Evolutionary conservation across 805 yeast genomes (phyloP).

Genomic region (Saturnispora silvae): DNA sequence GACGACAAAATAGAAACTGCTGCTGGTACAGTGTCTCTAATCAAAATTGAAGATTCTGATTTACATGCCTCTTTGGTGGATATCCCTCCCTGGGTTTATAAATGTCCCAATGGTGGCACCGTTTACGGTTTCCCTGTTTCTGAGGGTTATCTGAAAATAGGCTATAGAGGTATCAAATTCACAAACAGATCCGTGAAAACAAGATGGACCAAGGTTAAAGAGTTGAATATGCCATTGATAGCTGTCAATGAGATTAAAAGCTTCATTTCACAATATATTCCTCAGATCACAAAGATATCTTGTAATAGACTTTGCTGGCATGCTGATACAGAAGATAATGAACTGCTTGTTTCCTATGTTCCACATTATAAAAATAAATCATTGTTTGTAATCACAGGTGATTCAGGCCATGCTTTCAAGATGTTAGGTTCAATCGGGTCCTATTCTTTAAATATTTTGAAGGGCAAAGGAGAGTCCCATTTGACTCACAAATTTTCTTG

Average conservation of each 20-base stretch:
- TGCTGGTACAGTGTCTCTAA: constrained; percentile 23
- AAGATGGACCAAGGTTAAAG: constrained; percentile 17
- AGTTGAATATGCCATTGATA: constrained; percentile 22
- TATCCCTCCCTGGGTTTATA: constrained; percentile 24
- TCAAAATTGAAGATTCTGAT: constrained; percentile 16
- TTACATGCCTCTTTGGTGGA: constrained; percentile 15
- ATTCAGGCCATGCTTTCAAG: constrained; percentile 31
- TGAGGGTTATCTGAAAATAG: constrained; percentile 22
- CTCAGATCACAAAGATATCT: constrained; percentile 19
- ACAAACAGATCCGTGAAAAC: constrained; percentile 23
- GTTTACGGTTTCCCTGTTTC: constrained; percentile 24
- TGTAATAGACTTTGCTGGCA: constrained; percentile 27
- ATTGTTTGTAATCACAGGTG: constrained; percentile 29
- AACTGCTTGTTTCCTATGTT: constrained; percentile 26
- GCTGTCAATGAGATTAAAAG: constrained; percentile 20
- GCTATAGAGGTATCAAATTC: constrained; percentile 25
- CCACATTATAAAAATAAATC: constrained; percentile 23
- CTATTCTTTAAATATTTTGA: constrained; percentile 15
- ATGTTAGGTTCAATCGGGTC: constrained; percentile 28
- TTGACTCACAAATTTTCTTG: constrained; percentile 19
- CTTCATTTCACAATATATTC: constrained; percentile 19
- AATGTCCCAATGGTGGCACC: constrained; percentile 26
- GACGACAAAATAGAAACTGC: constrained; percentile 22
- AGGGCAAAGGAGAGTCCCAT: constrained; percentile 11
- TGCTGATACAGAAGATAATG: constrained; percentile 27